Percentiles rank a stretch among this genome's conserved stretches.
phyloP scores from a whole-genome alignment of 164 flowering plant genomes.

The Berberis thunbergii region DNA sequence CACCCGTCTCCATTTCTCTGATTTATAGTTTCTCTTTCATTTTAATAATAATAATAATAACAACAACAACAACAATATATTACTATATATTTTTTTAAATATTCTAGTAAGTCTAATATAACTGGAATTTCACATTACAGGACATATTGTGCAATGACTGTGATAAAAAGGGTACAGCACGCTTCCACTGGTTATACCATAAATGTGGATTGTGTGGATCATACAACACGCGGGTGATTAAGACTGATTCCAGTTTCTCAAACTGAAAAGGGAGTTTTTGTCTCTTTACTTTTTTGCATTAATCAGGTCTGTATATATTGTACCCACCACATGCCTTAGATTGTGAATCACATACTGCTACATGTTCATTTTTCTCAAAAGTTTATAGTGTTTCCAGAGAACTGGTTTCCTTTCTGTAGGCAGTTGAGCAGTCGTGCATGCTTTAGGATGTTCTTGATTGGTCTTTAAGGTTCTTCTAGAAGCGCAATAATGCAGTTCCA shows the following conservation, averaged over 20 bases:
- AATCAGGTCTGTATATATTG: slow-evolving; percentile 16
- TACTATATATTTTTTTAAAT: neutral
- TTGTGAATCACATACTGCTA: slow-evolving; percentile 9
- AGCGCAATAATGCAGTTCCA: too few relatives aligned
- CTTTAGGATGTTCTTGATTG: too few relatives aligned
- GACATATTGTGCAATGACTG: slow-evolving; percentile 90
- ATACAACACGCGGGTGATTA: slow-evolving; percentile 75
- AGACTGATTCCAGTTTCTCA: slow-evolving; percentile 24
- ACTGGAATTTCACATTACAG: slow-evolving; percentile 23
- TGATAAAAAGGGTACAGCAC: slow-evolving; percentile 55
- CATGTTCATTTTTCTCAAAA: slow-evolving; percentile 1
- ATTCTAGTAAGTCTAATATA: neutral
- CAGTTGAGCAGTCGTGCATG: neutral
- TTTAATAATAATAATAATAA: too few relatives aligned
- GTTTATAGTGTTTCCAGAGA: neutral
- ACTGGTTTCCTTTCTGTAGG: neutral
- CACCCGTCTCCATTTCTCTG: neutral
- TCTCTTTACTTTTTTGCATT: neutral
- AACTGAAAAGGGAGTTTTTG: slow-evolving; percentile 16
- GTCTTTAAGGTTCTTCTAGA: too few relatives aligned
- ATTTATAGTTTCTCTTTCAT: neutral
- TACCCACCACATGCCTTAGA: slow-evolving; percentile 7
- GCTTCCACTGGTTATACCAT: slow-evolving; percentile 92
- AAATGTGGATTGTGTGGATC: slow-evolving; percentile 79
- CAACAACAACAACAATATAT: too few relatives aligned